A percentile compares a stretch with the other conserved stretches of the same genome.
Evolutionary conservation across 441 rosid species (phyloP).

Genomic region (Sinapis alba): DNA sequence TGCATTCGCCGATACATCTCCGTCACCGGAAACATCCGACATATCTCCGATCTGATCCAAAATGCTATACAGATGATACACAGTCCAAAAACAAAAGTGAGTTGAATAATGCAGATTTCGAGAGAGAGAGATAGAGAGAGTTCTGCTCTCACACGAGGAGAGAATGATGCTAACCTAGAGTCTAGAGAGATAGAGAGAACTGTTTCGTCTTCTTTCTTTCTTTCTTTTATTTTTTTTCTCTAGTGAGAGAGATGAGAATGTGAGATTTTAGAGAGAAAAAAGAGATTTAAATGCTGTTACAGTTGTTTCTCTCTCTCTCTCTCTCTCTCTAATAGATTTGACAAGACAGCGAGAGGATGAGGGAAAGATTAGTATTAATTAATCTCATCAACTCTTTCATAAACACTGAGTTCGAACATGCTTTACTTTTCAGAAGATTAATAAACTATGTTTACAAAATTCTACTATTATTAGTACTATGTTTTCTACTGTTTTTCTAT

Average conservation of each 20-base stretch:
- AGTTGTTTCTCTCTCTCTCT: slow-evolving; percentile 34
- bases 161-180: slow-evolving; percentile 15
- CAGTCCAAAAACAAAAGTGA: background rate
- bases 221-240: background rate
- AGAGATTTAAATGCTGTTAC: slow-evolving; percentile 36
- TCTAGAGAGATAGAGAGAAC: slow-evolving; percentile 24
- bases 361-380: slow-evolving; percentile 15
- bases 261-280: slow-evolving; percentile 6
- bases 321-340: slow-evolving; percentile 20
- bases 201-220: background rate
- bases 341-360: slow-evolving; percentile 33
- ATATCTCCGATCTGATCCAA: slow-evolving; percentile 69
- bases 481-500: slow-evolving; percentile 26
- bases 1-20: slow-evolving; percentile 36
- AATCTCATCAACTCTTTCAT: slow-evolving; percentile 9
- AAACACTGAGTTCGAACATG: slow-evolving; percentile 25
- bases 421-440: slow-evolving; percentile 20
- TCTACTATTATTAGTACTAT: background rate
- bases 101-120: slow-evolving; percentile 26
- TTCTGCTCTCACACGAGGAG: slow-evolving; percentile 12
- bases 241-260: slow-evolving; percentile 13
- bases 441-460: background rate
- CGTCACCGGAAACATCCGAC: slow-evolving; percentile 79
- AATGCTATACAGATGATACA: slow-evolving; percentile 5
- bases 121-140: slow-evolving; percentile 10